These are phyloP conservation scores for Fusarium sublunatum DNA, from an alignment of 2,329 filamentous ascomycete species.

Conservation along the genomic window DNA sequence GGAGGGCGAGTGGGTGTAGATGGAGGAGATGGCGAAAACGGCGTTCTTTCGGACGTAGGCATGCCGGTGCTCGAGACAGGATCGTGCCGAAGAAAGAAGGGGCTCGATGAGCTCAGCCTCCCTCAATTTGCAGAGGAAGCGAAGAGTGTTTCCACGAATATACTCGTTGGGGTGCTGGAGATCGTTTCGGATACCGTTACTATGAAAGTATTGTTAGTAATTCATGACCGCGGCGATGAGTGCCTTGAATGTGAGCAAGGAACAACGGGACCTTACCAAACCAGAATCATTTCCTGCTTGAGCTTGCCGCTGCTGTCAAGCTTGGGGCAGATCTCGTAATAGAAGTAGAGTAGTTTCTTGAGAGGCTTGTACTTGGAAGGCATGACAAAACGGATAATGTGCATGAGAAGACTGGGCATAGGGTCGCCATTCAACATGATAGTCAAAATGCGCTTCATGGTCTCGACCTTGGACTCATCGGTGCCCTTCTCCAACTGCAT, in stretches of 20 bases:
- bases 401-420: slow-evolving; percentile 96
- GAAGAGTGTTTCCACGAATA: slow-evolving; percentile 96
- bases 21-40: slow-evolving; percentile 92
- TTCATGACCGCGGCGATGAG: slow-evolving; percentile 1
- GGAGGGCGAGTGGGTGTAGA: slow-evolving; percentile 88
- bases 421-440: slow-evolving; percentile 98
- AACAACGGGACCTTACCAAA: slow-evolving; percentile 73
- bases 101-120: slow-evolving; percentile 97
- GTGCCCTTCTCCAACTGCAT: slow-evolving; percentile 93
- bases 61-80: slow-evolving; percentile 94
- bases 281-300: slow-evolving; percentile 99
- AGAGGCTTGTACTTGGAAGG: slow-evolving; percentile 95
- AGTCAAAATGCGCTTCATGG: slow-evolving; percentile 95
- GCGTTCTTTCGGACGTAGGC: slow-evolving; percentile 99
- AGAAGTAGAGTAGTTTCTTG: slow-evolving; percentile 99
- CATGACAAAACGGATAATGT: slow-evolving; percentile 99
- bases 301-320: slow-evolving; percentile 91
- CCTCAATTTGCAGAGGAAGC: slow-evolving; percentile 95
- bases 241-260: slow-evolving; percentile 1
- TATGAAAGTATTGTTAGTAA: slow-evolving; percentile 53
- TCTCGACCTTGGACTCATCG: slow-evolving; percentile 92
- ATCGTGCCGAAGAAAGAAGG: slow-evolving; percentile 88
- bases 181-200: slow-evolving; percentile 98
- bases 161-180: slow-evolving; percentile 98
- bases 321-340: slow-evolving; percentile 99